Conservation (phyloP, 192 early-diverging fungal species). For the Nowakowskiella sp. region DNA sequence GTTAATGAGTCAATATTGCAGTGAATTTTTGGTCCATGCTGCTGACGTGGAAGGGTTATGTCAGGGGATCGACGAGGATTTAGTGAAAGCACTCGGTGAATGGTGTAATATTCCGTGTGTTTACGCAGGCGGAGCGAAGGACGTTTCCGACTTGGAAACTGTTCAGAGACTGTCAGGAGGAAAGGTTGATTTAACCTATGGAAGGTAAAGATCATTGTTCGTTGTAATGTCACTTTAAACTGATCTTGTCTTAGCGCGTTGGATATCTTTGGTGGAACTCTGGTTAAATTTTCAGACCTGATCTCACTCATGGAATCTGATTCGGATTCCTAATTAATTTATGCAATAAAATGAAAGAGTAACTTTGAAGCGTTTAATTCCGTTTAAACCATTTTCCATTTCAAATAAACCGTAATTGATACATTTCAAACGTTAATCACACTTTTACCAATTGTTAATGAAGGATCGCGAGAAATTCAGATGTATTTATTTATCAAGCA, state of each 20-base stretch:
- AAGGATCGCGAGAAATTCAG: too few relatives aligned
- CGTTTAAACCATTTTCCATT: too few relatives aligned
- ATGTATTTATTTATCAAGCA: too few relatives aligned
- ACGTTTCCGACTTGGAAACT: constrained; percentile 63
- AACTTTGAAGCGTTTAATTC: too few relatives aligned
- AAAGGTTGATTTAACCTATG: constrained; percentile 87
- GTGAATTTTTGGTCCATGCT: constrained; percentile 94
- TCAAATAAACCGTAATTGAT: too few relatives aligned
- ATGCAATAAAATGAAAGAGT: too few relatives aligned
- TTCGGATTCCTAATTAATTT: too few relatives aligned
- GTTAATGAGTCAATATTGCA: constrained; percentile 39
- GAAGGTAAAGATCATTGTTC: constrained; percentile 46
- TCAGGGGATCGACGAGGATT: constrained; percentile 80
- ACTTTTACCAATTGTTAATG: too few relatives aligned
- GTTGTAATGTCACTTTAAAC: neutral
- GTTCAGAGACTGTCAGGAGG: constrained; percentile 73
- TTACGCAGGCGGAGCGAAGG: constrained; percentile 86
- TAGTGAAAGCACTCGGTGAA: constrained; percentile 73
- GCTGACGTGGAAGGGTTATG: constrained; percentile 97
- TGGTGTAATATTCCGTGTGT: constrained; percentile 86
- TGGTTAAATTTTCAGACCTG: constrained; percentile 67
- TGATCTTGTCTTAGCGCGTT: constrained; percentile 57
- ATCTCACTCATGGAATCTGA: too few relatives aligned
- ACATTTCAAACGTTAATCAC: too few relatives aligned
- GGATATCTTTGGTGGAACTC: constrained; percentile 92